phyloP scores from a whole-genome alignment of 495 filamentous ascomycete genomes.

The Thermochaetoides thermophila region DNA sequence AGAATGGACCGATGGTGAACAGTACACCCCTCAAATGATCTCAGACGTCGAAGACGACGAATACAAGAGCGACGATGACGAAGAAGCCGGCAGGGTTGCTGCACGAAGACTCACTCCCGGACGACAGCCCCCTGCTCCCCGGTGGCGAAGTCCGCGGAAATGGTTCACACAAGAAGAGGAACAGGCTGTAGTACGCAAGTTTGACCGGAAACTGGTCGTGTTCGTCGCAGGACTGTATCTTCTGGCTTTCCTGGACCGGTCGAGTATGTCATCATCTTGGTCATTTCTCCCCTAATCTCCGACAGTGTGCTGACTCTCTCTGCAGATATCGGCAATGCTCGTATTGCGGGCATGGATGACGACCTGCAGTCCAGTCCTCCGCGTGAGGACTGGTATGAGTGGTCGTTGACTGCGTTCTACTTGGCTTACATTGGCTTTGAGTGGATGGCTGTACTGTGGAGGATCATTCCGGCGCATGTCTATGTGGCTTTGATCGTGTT shows the following conservation, averaged over 20 bases:
- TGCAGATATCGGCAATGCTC: conserved; percentile 73
- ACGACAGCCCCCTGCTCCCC: background rate
- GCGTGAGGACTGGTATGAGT: conserved; percentile 62
- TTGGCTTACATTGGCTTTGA: conserved; percentile 52
- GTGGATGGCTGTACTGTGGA: conserved; percentile 63
- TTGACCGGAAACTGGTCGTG: conserved; percentile 61
- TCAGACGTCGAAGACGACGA: too few relatives aligned
- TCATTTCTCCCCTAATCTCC: background rate
- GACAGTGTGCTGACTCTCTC: too few relatives aligned
- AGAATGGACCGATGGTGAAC: too few relatives aligned
- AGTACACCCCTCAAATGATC: too few relatives aligned
- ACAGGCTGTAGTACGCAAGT: conserved; percentile 48
- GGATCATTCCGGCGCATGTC: conserved; percentile 47
- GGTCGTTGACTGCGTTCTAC: conserved; percentile 69
- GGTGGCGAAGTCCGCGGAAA: conserved; percentile 16
- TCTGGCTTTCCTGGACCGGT: conserved; percentile 66
- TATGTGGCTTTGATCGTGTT: conserved; percentile 49
- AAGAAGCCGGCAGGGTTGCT: too few relatives aligned
- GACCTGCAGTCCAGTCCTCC: conserved; percentile 46
- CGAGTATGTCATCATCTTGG: conserved; percentile 41
- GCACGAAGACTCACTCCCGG: background rate
- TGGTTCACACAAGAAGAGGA: conserved; percentile 69
- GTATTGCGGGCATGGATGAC: conserved; percentile 52
- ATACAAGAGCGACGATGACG: too few relatives aligned
- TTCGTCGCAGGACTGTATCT: conserved; percentile 74